Conservation (phyloP, 2,329 filamentous ascomycete genomes). For the Dothideomycetes sp. region DNA sequence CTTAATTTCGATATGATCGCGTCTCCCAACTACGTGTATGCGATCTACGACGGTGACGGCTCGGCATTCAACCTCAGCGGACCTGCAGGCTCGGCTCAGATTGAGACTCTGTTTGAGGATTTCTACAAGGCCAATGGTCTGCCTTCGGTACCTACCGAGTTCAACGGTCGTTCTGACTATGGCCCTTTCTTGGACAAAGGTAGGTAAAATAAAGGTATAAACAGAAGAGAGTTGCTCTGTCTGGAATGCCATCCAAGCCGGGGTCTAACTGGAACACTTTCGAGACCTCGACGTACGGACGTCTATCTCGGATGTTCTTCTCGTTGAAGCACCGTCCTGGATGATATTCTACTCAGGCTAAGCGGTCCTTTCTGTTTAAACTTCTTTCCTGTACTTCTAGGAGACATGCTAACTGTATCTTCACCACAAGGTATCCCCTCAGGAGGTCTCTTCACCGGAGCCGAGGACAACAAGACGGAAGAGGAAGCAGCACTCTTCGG, state of each 20-base stretch:
- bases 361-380: too few species aligned
- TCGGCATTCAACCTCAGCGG: conserved; percentile 19
- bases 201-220: too few species aligned
- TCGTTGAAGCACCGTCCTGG: too few species aligned
- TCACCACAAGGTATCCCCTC: conserved; percentile 62
- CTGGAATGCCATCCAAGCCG: too few species aligned
- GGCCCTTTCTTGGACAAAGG: conserved; percentile 58
- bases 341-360: too few species aligned
- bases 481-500: conserved; percentile 60
- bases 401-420: too few species aligned
- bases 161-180: conserved; percentile 74
- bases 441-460: conserved; percentile 69
- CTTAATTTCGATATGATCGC: conserved; percentile 67
- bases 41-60: conserved; percentile 51
- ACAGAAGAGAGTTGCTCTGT: too few species aligned
- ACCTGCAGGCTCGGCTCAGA: conserved; percentile 54
- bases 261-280: too few species aligned
- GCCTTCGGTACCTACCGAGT: conserved; percentile 62
- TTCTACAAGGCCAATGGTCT: conserved; percentile 56
- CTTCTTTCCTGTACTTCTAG: too few species aligned
- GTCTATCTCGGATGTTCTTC: too few species aligned
- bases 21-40: conserved; percentile 49
- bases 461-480: conserved; percentile 64
- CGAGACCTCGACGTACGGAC: too few species aligned
- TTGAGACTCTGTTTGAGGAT: conserved; percentile 54